Percentiles rank a stretch among this genome's conserved stretches.
Evolutionary conservation across 305 asterid species (phyloP).

Genomic region (Rubia balearica): DNA sequence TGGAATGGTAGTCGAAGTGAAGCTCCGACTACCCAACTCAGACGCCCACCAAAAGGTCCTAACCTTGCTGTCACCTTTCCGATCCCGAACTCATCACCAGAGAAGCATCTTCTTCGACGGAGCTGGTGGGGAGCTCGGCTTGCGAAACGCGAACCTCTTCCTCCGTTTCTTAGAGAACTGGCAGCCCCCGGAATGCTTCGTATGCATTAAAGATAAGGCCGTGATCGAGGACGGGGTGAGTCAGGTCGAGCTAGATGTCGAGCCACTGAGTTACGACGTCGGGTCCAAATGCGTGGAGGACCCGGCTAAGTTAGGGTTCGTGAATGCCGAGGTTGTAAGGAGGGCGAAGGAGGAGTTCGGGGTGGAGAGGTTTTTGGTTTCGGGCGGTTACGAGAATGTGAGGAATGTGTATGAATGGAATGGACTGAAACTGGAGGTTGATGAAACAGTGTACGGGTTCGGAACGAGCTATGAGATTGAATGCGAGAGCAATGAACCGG

Average conservation of each 20-base stretch:
- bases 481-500: conserved; percentile 86
- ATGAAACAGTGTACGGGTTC: conserved; percentile 66
- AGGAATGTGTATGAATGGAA: conserved; percentile 79
- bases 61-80: neutral
- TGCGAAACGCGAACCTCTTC: neutral
- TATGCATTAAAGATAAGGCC: neutral
- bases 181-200: neutral
- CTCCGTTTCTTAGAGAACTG: neutral
- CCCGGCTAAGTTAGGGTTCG: conserved; percentile 31
- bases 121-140: neutral
- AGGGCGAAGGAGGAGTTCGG: conserved; percentile 71
- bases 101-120: neutral
- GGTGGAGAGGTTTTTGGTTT: conserved; percentile 44
- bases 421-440: conserved; percentile 75
- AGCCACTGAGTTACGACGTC: conserved; percentile 46
- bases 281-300: conserved; percentile 53
- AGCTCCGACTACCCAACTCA: neutral
- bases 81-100: conserved; percentile 1
- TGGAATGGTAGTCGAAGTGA: neutral
- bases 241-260: conserved; percentile 85
- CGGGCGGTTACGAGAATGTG: conserved; percentile 70
- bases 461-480: conserved; percentile 84
- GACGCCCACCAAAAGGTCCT: neutral
- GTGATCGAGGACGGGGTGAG: conserved; percentile 54
- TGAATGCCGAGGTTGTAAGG: conserved; percentile 48